These are phyloP conservation scores for Alternaria arbusti DNA, from an alignment of 2,329 filamentous ascomycete genomes.

Conservation along the genomic window DNA sequence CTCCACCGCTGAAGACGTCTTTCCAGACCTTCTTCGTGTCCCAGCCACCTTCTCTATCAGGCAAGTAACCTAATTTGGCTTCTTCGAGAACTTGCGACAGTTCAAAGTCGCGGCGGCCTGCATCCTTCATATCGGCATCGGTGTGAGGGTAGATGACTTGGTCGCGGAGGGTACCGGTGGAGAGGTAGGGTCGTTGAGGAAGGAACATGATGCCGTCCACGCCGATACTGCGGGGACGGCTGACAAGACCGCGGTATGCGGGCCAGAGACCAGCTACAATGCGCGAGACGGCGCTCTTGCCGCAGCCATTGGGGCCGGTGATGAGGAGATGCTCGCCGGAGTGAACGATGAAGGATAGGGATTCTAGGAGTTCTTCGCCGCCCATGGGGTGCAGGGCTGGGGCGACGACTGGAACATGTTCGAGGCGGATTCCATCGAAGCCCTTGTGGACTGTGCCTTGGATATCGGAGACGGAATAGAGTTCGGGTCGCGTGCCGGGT, in stretches of 20 bases:
- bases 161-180: constrained; percentile 88
- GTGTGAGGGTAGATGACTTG: constrained; percentile 98
- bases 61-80: constrained; percentile 85
- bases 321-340: constrained; percentile 93
- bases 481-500: constrained; percentile 71
- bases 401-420: constrained; percentile 91
- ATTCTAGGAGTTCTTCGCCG: constrained; percentile 89
- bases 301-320: constrained; percentile 91
- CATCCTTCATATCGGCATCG: constrained; percentile 89
- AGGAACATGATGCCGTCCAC: constrained; percentile 98
- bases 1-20: constrained; percentile 93
- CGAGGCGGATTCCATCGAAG: constrained; percentile 91
- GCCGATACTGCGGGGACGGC: constrained; percentile 78
- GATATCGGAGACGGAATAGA: constrained; percentile 88
- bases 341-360: constrained; percentile 85
- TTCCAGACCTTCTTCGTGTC: constrained; percentile 98
- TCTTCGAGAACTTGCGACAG: constrained; percentile 80
- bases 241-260: constrained; percentile 90
- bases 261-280: constrained; percentile 95
- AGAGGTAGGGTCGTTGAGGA: constrained; percentile 90
- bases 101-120: constrained; percentile 77
- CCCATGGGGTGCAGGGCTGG: constrained; percentile 87
- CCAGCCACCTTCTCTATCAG: constrained; percentile 92
- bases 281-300: constrained; percentile 87
- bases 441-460: constrained; percentile 94